Evolutionary conservation across 352 stramenopile genomes (phyloP), one percentile per base, ranked within the genome.

Genomic region (Pythium utonaiense): DNA sequence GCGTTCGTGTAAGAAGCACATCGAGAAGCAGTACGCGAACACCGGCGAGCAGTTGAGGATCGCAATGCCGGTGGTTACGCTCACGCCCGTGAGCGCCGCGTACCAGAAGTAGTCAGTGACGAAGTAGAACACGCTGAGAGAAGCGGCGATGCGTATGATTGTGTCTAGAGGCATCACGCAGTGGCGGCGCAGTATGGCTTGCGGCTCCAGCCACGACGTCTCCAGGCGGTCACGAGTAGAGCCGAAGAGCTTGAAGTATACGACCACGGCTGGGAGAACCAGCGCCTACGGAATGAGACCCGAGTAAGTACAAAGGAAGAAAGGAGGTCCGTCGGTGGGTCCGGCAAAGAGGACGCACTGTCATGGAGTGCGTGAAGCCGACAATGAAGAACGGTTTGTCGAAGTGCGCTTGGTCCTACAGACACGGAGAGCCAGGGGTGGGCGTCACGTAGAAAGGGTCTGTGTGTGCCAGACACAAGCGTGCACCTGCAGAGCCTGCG

Each of bases 11-110:
- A 86, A 33, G 2, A 80, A 70, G 53, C 71, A 86, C 22, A 86
- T 68, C 13, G 76, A 86, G 53, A 86, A 86, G 58, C 66, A 78
- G 66, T 81, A 86, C 12, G 82, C 76, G 52, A 86, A 81, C n/a
- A 86, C 60, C 17, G 76, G 76, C 13, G 73, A 74, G 42, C 61
- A 69, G 53, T 81, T 86, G 71, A 78, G 80, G 53, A 86, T 78
- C 9, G 73, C 71, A 0, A 66, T 80, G 10, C 71, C 70, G 0
- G 63, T 62, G 3, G 67, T 64, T 2, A 83, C 73, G 22, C 62
- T 83, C 58, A 83, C 53, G 51, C 64, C 68, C 16, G 65, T 44
- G 1, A 86, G 51, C 19, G 76, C 63, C 0, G 69, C 64, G 62
- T 73, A 86, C 76, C 73, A 83, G 49, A 86, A 82, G 67, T 78